These are phyloP conservation scores for Cryptosporidium andersoni DNA, from an alignment of 169 alveolate genomes.

Conservation along the genomic window DNA sequence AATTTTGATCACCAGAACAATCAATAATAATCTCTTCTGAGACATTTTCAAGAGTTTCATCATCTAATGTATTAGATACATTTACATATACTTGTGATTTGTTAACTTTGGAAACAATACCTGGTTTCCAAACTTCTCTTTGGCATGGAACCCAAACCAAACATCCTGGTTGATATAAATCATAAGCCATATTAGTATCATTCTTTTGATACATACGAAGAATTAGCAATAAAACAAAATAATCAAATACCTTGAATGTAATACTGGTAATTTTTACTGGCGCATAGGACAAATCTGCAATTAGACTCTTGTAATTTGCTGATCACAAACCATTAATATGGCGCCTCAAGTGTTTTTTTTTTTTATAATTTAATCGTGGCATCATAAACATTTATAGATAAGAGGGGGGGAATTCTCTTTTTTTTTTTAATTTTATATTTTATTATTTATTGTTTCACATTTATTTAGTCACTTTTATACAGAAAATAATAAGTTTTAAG, in stretches of 20 bases:
- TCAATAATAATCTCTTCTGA: slow-evolving; percentile 37
- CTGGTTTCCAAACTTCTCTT: slow-evolving; percentile 70
- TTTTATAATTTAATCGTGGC: no score
- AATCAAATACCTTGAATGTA: no score
- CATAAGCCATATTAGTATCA: background rate
- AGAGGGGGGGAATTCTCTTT: no score
- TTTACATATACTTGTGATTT: slow-evolving; percentile 11
- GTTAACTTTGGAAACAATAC: slow-evolving; percentile 40
- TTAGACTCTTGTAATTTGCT: no score
- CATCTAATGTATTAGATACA: slow-evolving; percentile 36
- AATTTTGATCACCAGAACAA: slow-evolving; percentile 9
- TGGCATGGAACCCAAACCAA: slow-evolving; percentile 69
- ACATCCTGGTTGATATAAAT: slow-evolving; percentile 37
- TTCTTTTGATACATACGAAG: no score
- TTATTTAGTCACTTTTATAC: background rate
- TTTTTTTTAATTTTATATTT: slow-evolving; percentile 1
- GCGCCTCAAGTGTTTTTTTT: no score
- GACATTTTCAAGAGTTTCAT: slow-evolving; percentile 40
- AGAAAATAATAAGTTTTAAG: no score
- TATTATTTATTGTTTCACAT: background rate
- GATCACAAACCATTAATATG: no score
- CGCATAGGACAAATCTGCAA: no score
- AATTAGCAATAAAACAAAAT: no score
- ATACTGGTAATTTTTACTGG: no score
- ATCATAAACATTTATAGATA: no score